A percentile compares a stretch with the other conserved stretches of the same genome.
phyloP scores from a whole-genome alignment of 2,329 filamentous ascomycete genomes.

The Paracoccidioides lutzii region DNA sequence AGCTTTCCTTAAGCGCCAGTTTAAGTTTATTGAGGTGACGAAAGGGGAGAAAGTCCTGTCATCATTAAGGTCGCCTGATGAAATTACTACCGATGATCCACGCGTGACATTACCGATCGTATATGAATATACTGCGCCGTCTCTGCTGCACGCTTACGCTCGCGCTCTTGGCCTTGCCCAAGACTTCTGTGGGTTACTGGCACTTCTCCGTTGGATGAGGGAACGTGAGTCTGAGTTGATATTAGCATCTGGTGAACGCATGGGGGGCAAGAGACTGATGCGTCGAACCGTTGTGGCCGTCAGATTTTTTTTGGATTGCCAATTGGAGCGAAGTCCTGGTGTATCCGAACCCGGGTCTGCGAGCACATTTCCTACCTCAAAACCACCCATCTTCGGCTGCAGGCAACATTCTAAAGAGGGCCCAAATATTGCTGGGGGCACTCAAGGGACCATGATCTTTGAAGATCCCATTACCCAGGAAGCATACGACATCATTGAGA shows the following conservation, averaged over 20 bases:
- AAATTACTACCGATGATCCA: not conserved
- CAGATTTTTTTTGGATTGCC: conserved; percentile 29
- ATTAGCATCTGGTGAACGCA: conserved; percentile 22
- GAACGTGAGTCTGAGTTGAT: conserved; percentile 21
- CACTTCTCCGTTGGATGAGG: conserved; percentile 32
- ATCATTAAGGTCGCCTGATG: not conserved
- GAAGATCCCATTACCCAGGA: conserved; percentile 21
- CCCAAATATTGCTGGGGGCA: not conserved
- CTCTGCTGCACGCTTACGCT: conserved; percentile 30
- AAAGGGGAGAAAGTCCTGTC: conserved; percentile 7
- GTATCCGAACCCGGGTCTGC: not conserved
- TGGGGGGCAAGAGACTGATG: conserved; percentile 27
- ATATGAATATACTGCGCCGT: conserved; percentile 26
- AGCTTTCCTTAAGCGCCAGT: conserved; percentile 22
- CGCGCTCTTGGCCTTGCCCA: conserved; percentile 28
- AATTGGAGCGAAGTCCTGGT: conserved; percentile 11
- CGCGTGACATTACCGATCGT: conserved; percentile 17
- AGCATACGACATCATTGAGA: conserved; percentile 27
- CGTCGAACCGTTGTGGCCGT: conserved; percentile 29
- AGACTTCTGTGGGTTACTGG: conserved; percentile 29
- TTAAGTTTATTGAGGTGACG: conserved; percentile 24
- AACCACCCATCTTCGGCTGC: not conserved
- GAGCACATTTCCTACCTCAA: not conserved
- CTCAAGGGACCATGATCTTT: conserved; percentile 9
- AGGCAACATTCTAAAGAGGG: not conserved